Conservation (phyloP, 176 grass and related monocot genomes). For the Paspalum notatum region DNA sequence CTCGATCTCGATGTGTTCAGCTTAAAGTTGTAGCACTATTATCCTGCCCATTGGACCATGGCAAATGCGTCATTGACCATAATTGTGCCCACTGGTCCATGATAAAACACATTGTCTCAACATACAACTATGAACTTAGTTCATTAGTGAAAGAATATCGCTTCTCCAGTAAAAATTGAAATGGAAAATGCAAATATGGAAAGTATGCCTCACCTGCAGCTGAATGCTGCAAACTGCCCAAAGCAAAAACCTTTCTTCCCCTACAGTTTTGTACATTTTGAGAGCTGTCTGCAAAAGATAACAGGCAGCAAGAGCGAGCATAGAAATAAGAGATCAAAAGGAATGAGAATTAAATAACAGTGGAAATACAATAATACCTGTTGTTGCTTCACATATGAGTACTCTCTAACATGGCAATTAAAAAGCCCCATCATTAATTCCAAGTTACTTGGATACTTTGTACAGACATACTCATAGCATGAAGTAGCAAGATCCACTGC, state of each 20-base stretch:
- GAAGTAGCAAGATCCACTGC: conserved; percentile 98
- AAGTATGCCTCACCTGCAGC: conserved; percentile 67
- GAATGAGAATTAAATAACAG: conserved; percentile 14
- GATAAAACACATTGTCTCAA: conserved; percentile 31
- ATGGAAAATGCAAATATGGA: conserved; percentile 1
- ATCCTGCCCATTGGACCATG: conserved; percentile 3
- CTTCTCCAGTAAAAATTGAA: conserved; percentile 7
- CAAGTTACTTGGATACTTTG: conserved; percentile 85
- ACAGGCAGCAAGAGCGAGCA: conserved; percentile 21
- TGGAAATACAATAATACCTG: conserved; percentile 61
- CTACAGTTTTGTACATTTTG: conserved; percentile 98
- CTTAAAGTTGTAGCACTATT: not conserved
- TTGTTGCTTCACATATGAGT: conserved; percentile 95
- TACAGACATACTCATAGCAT: conserved; percentile 95
- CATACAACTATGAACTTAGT: not conserved
- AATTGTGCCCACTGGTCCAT: not conserved
- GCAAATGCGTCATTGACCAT: not conserved
- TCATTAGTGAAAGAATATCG: not conserved
- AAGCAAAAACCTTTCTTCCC: conserved; percentile 95
- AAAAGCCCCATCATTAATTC: conserved; percentile 99
- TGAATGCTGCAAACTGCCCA: conserved; percentile 98
- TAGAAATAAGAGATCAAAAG: conserved; percentile 37
- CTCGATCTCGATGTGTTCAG: not conserved
- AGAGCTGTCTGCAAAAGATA: conserved; percentile 84
- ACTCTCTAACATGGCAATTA: conserved; percentile 95